Conservation (phyloP, 2,329 filamentous ascomycete genomes). For the Xylaria digitata region DNA sequence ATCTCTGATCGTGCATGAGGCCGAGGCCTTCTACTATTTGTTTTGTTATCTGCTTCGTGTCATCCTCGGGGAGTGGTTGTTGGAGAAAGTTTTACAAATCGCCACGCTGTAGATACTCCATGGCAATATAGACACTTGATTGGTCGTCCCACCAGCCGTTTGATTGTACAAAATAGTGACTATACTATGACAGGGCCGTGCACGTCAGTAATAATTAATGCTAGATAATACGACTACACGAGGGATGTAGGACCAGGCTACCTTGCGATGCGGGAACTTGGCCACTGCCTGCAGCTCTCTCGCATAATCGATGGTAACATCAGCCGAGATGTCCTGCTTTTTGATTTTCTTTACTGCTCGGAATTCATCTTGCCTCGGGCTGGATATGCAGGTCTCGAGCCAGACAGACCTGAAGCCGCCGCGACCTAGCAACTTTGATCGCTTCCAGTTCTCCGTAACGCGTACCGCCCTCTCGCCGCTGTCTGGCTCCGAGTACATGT, state of each 20-base stretch:
- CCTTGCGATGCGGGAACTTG: conserved; percentile 36
- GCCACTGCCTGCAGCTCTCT: conserved; percentile 37
- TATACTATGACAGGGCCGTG: conserved; percentile 27
- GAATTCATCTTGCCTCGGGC: not conserved
- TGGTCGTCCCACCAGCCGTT: conserved; percentile 35
- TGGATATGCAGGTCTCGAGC: not conserved
- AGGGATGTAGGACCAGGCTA: conserved; percentile 3
- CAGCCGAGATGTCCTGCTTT: conserved; percentile 6
- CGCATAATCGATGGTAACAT: conserved; percentile 25
- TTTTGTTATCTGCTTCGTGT: conserved; percentile 20
- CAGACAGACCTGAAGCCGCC: not conserved
- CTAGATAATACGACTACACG: not conserved
- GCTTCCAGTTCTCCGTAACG: conserved; percentile 5
- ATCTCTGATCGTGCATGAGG: conserved; percentile 33
- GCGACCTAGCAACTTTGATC: not conserved
- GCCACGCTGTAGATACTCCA: conserved; percentile 36
- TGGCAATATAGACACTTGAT: conserved; percentile 33
- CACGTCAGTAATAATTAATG: not conserved
- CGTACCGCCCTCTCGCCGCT: not conserved
- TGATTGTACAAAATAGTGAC: conserved; percentile 38
- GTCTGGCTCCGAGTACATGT: not conserved
- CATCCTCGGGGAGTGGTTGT: conserved; percentile 20
- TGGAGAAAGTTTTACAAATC: conserved; percentile 30
- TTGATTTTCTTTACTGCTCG: conserved; percentile 37
- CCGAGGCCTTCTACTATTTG: conserved; percentile 32